phyloP scores from a whole-genome alignment of 108 stramenopile species.

The Epithemia pelagica region DNA sequence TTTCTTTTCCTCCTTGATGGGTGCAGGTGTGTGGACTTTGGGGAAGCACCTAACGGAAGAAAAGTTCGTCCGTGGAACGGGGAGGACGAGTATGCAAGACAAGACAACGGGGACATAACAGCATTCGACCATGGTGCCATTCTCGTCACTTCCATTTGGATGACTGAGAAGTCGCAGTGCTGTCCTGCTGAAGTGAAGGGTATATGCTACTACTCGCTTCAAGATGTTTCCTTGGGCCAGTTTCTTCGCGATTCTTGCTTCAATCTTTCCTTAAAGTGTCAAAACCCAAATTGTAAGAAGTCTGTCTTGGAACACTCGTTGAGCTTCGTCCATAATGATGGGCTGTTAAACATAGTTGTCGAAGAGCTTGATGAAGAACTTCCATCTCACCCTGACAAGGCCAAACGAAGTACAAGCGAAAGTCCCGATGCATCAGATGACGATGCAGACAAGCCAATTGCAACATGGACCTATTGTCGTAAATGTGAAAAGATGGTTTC shows the following conservation, averaged over 20 bases:
- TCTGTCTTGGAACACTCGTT: conserved; percentile 86
- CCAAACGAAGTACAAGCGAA: conserved; percentile 9
- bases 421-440: conserved; percentile 24
- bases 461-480: conserved; percentile 91
- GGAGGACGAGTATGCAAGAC: conserved; percentile 55
- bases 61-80: conserved; percentile 84
- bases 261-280: conserved; percentile 87
- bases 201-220: conserved; percentile 88
- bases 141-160: conserved; percentile 92
- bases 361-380: conserved; percentile 20
- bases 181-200: conserved; percentile 94
- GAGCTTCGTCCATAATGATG: conserved; percentile 90
- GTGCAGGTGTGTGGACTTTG: no score
- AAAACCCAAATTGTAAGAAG: conserved; percentile 89
- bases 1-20: no score
- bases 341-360: conserved; percentile 83
- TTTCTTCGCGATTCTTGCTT: conserved; percentile 93
- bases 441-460: conserved; percentile 58
- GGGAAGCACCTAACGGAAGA: conserved; percentile 47
- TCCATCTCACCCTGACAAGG: conserved; percentile 20
- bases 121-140: conserved; percentile 88
- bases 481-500: conserved; percentile 82
- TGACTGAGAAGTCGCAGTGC: conserved; percentile 89
- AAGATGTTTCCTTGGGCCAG: conserved; percentile 90
- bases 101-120: conserved; percentile 60